Evolutionary conservation across 768 basidiomycete genomes (phyloP).

Genomic region (Naganishia kalamii): DNA sequence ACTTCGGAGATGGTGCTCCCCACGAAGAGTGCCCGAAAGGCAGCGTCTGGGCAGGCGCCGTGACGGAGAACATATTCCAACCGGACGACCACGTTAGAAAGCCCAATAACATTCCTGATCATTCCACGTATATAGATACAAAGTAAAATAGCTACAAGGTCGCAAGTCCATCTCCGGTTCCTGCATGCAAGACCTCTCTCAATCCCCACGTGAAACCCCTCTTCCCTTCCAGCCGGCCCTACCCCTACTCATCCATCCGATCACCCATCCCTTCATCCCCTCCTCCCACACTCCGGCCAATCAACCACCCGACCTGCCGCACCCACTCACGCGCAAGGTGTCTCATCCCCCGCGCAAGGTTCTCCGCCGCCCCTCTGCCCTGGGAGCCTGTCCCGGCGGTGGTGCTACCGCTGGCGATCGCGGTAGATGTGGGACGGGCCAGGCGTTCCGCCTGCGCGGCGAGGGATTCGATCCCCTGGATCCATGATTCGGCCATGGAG

Average conservation of each 20-base stretch:
- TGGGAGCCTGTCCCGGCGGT: neutral
- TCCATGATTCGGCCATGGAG: neutral
- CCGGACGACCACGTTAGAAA: no score
- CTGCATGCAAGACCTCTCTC: no score
- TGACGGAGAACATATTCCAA: no score
- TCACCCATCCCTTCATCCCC: neutral
- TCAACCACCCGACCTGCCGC: slow-evolving; percentile 1
- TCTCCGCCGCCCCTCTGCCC: neutral
- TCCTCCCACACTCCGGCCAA: neutral
- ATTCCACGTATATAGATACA: no score
- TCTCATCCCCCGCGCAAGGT: neutral
- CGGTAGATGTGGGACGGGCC: neutral
- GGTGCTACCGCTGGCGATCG: neutral
- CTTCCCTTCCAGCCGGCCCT: neutral
- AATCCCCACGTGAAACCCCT: no score
- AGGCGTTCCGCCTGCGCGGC: neutral
- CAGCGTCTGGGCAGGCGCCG: no score
- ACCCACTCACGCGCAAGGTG: neutral
- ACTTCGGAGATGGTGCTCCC: no score
- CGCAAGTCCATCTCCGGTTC: no score
- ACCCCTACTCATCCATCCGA: slow-evolving; percentile 12
- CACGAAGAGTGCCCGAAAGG: no score
- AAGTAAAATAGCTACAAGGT: no score
- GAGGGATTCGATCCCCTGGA: neutral
- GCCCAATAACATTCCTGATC: no score